Conservation (phyloP, 2,329 filamentous ascomycete species). For the Diaporthe caulivora region DNA sequence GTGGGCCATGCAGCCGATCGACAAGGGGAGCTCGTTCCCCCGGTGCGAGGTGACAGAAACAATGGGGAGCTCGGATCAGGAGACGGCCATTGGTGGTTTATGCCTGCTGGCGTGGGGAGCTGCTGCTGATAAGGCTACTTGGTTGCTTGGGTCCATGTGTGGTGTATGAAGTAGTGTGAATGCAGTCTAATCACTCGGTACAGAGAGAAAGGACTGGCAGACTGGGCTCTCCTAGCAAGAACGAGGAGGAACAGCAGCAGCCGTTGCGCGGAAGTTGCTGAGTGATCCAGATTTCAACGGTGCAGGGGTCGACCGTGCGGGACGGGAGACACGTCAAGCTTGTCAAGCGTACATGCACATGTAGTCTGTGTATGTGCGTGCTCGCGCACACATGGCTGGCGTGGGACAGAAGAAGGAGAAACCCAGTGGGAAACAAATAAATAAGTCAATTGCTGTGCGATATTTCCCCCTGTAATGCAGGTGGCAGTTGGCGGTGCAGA, state of each 20-base stretch:
- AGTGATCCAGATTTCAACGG: conserved; percentile 1
- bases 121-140: conserved; percentile 27
- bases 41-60: conserved; percentile 20
- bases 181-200: too few species aligned
- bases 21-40: not conserved
- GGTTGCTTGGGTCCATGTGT: not conserved
- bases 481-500: conserved; percentile 20
- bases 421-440: too few species aligned
- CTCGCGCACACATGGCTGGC: conserved; percentile 22
- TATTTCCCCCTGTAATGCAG: conserved; percentile 4
- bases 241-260: not conserved
- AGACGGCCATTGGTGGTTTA: not conserved
- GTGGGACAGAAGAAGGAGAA: not conserved
- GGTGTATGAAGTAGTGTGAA: not conserved
- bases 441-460: not conserved
- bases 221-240: not conserved
- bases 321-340: not conserved
- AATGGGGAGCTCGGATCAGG: conserved; percentile 21
- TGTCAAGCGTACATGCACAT: conserved; percentile 10
- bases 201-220: too few species aligned
- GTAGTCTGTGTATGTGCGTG: not conserved
- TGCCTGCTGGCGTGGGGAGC: conserved; percentile 10
- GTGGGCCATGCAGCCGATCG: not conserved
- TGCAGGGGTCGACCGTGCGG: not conserved
- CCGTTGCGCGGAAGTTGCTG: not conserved